phyloP scores from a whole-genome alignment of 2,329 filamentous ascomycete genomes.

The Harringtonia lauricola region DNA sequence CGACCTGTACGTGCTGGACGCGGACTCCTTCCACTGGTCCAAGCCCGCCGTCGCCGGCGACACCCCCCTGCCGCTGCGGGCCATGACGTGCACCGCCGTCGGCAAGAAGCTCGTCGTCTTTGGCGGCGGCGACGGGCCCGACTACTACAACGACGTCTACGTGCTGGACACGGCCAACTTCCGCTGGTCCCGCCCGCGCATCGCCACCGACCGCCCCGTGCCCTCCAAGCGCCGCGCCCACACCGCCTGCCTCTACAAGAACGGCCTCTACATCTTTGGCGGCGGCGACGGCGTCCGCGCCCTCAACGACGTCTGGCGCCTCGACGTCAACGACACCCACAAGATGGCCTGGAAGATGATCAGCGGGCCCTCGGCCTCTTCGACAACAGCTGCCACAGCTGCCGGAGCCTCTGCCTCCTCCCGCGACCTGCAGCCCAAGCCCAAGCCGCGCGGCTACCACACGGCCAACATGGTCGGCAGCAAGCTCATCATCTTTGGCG shows the following conservation, averaged over 20 bases:
- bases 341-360: conserved; percentile 62
- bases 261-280: conserved; percentile 61
- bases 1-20: conserved; percentile 57
- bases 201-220: conserved; percentile 39
- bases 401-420: neutral
- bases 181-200: conserved; percentile 51
- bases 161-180: conserved; percentile 62
- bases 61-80: conserved; percentile 51
- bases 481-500: conserved; percentile 62
- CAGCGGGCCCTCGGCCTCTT: conserved; percentile 23
- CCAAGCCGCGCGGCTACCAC: conserved; percentile 58
- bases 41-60: conserved; percentile 54
- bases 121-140: conserved; percentile 57
- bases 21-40: conserved; percentile 60
- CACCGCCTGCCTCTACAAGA: conserved; percentile 61
- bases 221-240: conserved; percentile 56
- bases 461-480: conserved; percentile 63
- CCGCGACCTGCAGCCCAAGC: conserved; percentile 22
- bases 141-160: conserved; percentile 63
- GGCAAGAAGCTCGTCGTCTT: conserved; percentile 60
- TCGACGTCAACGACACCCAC: conserved; percentile 53
- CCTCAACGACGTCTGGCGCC: conserved; percentile 61
- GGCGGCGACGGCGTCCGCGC: conserved; percentile 60
- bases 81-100: conserved; percentile 63
- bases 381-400: conserved; percentile 4